Evolutionary conservation across 192 early-diverging fungal genomes (phyloP).

Genomic region (Chytriomyces confervae): DNA sequence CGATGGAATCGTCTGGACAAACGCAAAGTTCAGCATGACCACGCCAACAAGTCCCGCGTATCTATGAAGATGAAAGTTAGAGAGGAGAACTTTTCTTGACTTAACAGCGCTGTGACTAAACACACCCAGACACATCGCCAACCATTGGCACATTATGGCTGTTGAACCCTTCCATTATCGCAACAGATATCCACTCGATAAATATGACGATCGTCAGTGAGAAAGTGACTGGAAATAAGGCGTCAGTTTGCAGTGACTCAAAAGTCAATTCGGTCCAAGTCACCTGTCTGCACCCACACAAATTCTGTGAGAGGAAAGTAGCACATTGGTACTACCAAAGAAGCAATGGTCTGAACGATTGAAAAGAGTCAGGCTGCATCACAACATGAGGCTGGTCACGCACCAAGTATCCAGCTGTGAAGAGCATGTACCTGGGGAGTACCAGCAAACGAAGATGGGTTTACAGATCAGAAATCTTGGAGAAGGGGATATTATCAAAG

Average conservation of each 20-base stretch:
- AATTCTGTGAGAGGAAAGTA: constrained; percentile 35
- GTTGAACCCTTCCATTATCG: constrained; percentile 24
- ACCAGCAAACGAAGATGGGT: not conserved
- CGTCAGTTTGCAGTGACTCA: constrained; percentile 23
- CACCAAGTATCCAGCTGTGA: constrained; percentile 33
- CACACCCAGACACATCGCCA: constrained; percentile 18
- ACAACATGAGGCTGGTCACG: not conserved
- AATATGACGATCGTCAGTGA: constrained; percentile 45
- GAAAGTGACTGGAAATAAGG: constrained; percentile 50
- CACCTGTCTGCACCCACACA: constrained; percentile 38
- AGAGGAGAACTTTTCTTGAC: not conserved
- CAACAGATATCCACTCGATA: constrained; percentile 41
- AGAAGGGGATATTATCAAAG: constrained; percentile 35
- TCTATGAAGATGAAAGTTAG: not conserved
- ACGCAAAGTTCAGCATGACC: constrained; percentile 56
- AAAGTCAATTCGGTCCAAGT: not conserved
- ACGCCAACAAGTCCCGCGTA: constrained; percentile 45
- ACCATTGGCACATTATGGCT: constrained; percentile 15
- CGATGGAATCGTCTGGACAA: constrained; percentile 44
- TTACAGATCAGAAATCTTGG: no score
- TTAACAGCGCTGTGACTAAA: not conserved
- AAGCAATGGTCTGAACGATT: constrained; percentile 9
- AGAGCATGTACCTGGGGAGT: constrained; percentile 35
- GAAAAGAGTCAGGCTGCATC: not conserved
- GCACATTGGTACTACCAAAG: constrained; percentile 30